Conservation (phyloP, 805 yeast genomes). For the Candida boidinii region DNA sequence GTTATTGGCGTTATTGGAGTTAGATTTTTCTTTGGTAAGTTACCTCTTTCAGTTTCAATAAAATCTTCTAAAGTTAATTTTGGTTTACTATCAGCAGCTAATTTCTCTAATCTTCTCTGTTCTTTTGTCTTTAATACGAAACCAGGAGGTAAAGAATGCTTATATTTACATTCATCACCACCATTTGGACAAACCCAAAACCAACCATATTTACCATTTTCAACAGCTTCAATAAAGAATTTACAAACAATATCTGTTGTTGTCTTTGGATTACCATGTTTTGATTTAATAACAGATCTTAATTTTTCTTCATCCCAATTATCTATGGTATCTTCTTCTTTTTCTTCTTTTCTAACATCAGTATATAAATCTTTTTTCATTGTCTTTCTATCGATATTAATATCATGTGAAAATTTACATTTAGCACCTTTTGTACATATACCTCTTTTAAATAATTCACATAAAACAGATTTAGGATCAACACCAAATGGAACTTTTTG, state of each 20-base stretch:
- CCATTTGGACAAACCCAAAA: conserved; percentile 97
- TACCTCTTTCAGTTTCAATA: conserved; percentile 85
- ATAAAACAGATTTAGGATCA: conserved; percentile 89
- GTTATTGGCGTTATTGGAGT: conserved; percentile 84
- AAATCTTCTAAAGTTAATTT: conserved; percentile 93
- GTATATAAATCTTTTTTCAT: conserved; percentile 88
- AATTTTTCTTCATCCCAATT: conserved; percentile 96
- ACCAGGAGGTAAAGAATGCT: conserved; percentile 94
- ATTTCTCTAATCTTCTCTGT: conserved; percentile 80
- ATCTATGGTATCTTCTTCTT: conserved; percentile 86
- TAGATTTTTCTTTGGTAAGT: conserved; percentile 61
- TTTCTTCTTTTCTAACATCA: conserved; percentile 61
- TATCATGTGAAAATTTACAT: conserved; percentile 92
- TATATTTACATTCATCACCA: conserved; percentile 87
- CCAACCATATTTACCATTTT: conserved; percentile 97
- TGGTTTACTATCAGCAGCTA: conserved; percentile 78
- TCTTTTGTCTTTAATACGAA: conserved; percentile 95
- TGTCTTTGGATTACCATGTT: conserved; percentile 90
- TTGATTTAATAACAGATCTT: conserved; percentile 75
- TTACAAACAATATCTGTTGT: conserved; percentile 95
- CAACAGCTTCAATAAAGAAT: conserved; percentile 91
- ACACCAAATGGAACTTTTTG: conserved; percentile 96
- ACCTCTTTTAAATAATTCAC: conserved; percentile 82
- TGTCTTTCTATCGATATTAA: conserved; percentile 76
- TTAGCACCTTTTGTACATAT: conserved; percentile 73